Base-by-base conservation (phyloP, 2,329 filamentous ascomycete species). In the Scedosporium dehoogii region DNA sequence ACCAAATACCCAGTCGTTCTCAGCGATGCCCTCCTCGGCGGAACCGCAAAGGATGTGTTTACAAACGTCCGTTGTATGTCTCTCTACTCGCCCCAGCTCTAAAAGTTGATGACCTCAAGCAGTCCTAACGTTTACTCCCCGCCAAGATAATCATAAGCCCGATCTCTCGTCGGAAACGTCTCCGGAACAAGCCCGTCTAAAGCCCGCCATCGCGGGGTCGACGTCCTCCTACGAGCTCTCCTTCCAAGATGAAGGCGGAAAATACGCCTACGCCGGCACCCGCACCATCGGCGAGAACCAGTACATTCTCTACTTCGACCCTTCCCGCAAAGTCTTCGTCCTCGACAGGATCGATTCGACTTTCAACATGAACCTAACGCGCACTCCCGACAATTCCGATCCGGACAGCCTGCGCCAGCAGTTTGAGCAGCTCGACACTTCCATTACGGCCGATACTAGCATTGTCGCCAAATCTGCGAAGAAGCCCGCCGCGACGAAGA, bases 361-460 rank as follows among this genome's bases (percentile, higher is more conserved):
- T 46, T 89, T 96, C 74, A 87, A 91, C 69, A 92, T 96, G 87
- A 97, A 96, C 73, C 76, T 96, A 61, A 85, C 84, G 60, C 85
- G 82, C 62, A 85, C 85, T 14, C 90, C 88, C 2, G 83, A 80
- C 66, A 87, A 88, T 68, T 77, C 80, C 61, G 84, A 90, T 67
- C 74, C 81, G 61, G 82, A 83, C 33, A 84, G 81, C 68, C 78
- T 96, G 48, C 81, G 84, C 58, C 81, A 85, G 59, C 81, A 87
- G 69, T 86, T 90, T 70, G 79, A 85, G 9, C 90, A 90, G 64
- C 79, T 94, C 44, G 78, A 79, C 25, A 73, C 68, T 46, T 64
- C 62, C 62, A 63, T 68, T 60, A 69, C 68, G 41, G 67, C 68
- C 21, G 38, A 66, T n/a, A 64, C 66, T 53, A 71, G 70, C 58